Conservation (phyloP, 176 grass and related monocot genomes). For the Carex scoparia region DNA sequence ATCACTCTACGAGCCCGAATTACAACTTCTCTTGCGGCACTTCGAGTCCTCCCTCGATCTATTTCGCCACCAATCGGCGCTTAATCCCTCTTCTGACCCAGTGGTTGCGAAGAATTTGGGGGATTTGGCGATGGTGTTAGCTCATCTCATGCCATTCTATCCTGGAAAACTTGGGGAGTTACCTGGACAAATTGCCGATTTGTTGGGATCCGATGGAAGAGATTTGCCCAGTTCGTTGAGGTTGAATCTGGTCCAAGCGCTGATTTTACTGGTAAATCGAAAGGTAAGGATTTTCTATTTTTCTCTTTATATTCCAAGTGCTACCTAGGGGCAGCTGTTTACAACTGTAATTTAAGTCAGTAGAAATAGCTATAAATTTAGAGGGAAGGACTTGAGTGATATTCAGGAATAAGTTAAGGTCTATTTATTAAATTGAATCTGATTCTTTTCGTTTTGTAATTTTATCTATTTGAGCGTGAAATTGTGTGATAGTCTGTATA, state of each 20-base stretch:
- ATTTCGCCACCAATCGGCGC: constrained; percentile 61
- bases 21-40: constrained; percentile 63
- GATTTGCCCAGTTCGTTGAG: constrained; percentile 56
- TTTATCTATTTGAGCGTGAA: no score
- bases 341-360: neutral
- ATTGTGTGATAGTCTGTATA: neutral
- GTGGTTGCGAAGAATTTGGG: constrained; percentile 78
- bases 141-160: constrained; percentile 85
- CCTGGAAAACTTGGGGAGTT: constrained; percentile 49
- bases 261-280: constrained; percentile 74
- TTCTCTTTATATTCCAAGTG: neutral
- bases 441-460: neutral
- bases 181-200: constrained; percentile 50
- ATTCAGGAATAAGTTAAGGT: neutral
- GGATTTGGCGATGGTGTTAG: constrained; percentile 74
- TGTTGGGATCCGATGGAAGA: constrained; percentile 59
- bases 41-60: constrained; percentile 85
- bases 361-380: neutral
- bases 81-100: constrained; percentile 42
- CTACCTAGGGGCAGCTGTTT: neutral
- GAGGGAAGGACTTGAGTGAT: neutral
- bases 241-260: constrained; percentile 63
- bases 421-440: neutral
- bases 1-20: constrained; percentile 77
- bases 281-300: constrained; percentile 39